Evolutionary conservation across 805 yeast genomes (phyloP), one percentile per base, ranked within the genome.

Genomic region (Myxozyma geophila): DNA sequence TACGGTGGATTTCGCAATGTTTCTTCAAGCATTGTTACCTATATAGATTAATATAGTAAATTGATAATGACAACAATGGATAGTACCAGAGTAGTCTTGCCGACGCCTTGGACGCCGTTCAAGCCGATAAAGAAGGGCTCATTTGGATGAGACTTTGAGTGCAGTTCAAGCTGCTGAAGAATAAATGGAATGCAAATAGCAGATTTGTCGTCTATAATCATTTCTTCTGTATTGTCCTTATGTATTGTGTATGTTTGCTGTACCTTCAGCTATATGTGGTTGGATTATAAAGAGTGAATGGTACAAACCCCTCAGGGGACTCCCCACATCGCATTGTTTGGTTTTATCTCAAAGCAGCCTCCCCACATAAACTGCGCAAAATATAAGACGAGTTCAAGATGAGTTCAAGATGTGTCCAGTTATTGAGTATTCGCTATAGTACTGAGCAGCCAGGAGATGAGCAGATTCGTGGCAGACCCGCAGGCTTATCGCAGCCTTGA

Each of bases 101-200:
- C 71, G 8, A 62, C 58, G 19, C 71, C 71, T 36, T 69, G 71
- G 10, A 69, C 56, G 6, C 71, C 71, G n/a, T 60, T 60, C 15
- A 69, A 35, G 10, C 71, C 71, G 23, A 69, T 58, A 39, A 69
- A 57, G 48, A 68, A 62, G 15, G 71, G 67, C 17, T 60, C 67
- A n/a, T 33, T 15, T 10, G 35, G 21, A 13, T 12, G 15, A 17
- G 35, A 12, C 1, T 21, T 51, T n/a, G 40, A 12, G 35, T 59
- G 63, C 37, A 23, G 49, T n/a, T 21, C 37, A 9, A 61, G 44
- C 17, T 44, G 28, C 12, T 51, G 50, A 15, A 64, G 46, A 17
- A 64, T 64, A 49, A 64, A 64, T 21, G 67, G 67, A 28, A 64
- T 46, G 52, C 62, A 54, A 7, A 53, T 23, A 13, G 61, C 46